A percentile compares a stretch with the other conserved stretches of the same genome.
phyloP scores from a whole-genome alignment of 2,329 filamentous ascomycete genomes.

The Aspergillus tubingensis region DNA sequence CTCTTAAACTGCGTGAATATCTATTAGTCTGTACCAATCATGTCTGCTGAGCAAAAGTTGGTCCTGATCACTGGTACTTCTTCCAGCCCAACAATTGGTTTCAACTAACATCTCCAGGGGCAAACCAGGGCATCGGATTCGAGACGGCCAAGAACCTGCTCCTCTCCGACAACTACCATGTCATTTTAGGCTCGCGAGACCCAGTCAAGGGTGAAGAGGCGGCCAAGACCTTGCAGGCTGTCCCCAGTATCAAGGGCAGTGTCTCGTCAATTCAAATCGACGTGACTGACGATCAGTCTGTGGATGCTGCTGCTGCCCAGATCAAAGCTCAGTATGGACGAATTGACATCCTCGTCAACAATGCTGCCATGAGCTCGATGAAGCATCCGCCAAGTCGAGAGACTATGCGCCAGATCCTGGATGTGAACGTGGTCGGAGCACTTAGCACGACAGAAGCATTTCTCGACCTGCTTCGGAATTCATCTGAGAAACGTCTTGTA shows the following conservation, averaged over 20 bases:
- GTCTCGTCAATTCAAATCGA: slow-evolving; percentile 39
- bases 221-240: slow-evolving; percentile 2
- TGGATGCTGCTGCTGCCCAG: slow-evolving; percentile 57
- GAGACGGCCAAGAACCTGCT: slow-evolving; percentile 26
- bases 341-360: slow-evolving; percentile 27
- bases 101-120: slow-evolving; percentile 18
- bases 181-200: slow-evolving; percentile 22
- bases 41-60: not conserved
- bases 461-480: slow-evolving; percentile 34
- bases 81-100: not conserved
- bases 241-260: slow-evolving; percentile 6
- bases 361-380: slow-evolving; percentile 13
- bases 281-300: slow-evolving; percentile 51
- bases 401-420: slow-evolving; percentile 34
- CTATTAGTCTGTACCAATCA: not conserved
- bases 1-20: not conserved
- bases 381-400: slow-evolving; percentile 23
- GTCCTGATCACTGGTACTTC: slow-evolving; percentile 4
- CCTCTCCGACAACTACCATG: slow-evolving; percentile 23
- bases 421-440: slow-evolving; percentile 43
- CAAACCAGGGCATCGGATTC: slow-evolving; percentile 31
- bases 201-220: slow-evolving; percentile 15
- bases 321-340: slow-evolving; percentile 55
- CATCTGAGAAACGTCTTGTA: slow-evolving; percentile 38
- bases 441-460: slow-evolving; percentile 42